Evolutionary conservation across 176 grass and related monocot species (phyloP).

Genomic region (Tillandsia fasciculata): DNA sequence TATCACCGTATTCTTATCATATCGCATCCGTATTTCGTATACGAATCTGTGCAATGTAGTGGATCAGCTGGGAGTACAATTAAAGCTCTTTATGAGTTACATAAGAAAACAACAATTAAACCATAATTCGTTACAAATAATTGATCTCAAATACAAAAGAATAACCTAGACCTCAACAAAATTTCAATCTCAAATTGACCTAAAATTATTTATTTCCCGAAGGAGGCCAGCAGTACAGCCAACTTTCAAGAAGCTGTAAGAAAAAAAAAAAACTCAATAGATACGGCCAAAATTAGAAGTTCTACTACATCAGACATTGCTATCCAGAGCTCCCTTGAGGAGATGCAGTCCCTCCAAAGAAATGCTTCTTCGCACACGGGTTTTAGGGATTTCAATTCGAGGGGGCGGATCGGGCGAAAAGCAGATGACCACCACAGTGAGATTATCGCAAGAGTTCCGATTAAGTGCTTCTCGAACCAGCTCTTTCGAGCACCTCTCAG

Average conservation of each 20-base stretch:
- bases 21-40: no score
- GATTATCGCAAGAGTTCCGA: constrained; percentile 70
- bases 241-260: constrained; percentile 11
- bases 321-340: constrained; percentile 71
- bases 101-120: constrained; percentile 1
- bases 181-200: not conserved
- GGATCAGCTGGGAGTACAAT: no score
- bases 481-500: constrained; percentile 58
- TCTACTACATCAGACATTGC: constrained; percentile 37
- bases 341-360: constrained; percentile 77
- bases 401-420: constrained; percentile 72
- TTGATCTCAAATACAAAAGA: constrained; percentile 3
- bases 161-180: constrained; percentile 12
- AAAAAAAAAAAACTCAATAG: not conserved
- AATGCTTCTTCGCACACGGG: constrained; percentile 70
- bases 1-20: no score
- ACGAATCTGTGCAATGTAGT: no score
- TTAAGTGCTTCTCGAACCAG: constrained; percentile 69
- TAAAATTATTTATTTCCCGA: constrained; percentile 16
- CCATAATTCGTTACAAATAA: constrained; percentile 4
- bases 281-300: not conserved
- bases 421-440: constrained; percentile 70
- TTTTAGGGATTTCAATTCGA: constrained; percentile 72
- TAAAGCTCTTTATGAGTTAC: not conserved
- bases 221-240: constrained; percentile 13